Evolutionary conservation across 2,329 filamentous ascomycete species (phyloP).

Genomic region (Akanthomyces dipterigenus): DNA sequence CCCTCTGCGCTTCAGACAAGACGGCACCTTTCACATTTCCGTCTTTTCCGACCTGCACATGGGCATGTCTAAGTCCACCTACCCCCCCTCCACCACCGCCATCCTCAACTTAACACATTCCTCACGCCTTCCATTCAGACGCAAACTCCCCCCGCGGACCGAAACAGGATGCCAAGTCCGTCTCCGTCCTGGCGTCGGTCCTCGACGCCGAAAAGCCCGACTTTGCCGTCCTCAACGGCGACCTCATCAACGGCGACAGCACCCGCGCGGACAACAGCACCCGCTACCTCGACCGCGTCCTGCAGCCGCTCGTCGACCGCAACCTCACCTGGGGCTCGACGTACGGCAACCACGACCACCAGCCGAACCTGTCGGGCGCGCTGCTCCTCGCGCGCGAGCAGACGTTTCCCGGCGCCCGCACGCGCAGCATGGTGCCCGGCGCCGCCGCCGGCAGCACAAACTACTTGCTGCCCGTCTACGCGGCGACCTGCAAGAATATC

Average conservation of each 20-base stretch:
- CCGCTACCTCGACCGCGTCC: constrained; percentile 51
- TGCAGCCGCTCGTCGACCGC: constrained; percentile 50
- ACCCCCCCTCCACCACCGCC: neutral
- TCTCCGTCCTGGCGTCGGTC: constrained; percentile 27
- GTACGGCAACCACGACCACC: constrained; percentile 65
- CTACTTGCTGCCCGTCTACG: constrained; percentile 40
- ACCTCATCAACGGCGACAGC: constrained; percentile 64
- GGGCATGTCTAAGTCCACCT: constrained; percentile 9
- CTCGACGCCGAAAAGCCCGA: constrained; percentile 21
- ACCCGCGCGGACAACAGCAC: constrained; percentile 47
- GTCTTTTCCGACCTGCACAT: constrained; percentile 12
- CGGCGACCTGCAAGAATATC: constrained; percentile 17
- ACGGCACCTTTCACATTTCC: constrained; percentile 13
- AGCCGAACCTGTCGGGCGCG: constrained; percentile 49
- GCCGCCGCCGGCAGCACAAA: constrained; percentile 36
- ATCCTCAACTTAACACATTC: too few species aligned
- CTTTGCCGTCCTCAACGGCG: constrained; percentile 45
- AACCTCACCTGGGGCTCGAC: constrained; percentile 57
- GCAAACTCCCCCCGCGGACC: constrained; percentile 29
- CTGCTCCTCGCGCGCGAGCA: constrained; percentile 35
- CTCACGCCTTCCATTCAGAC: constrained; percentile 2
- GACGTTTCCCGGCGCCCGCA: constrained; percentile 31
- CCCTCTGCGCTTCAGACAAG: constrained; percentile 8
- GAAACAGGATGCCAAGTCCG: constrained; percentile 29
- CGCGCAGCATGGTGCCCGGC: constrained; percentile 32